Evolutionary conservation across 768 basidiomycete genomes (phyloP), one percentile per base, ranked within the genome.

Genomic region (Lactarius hatsudake): DNA sequence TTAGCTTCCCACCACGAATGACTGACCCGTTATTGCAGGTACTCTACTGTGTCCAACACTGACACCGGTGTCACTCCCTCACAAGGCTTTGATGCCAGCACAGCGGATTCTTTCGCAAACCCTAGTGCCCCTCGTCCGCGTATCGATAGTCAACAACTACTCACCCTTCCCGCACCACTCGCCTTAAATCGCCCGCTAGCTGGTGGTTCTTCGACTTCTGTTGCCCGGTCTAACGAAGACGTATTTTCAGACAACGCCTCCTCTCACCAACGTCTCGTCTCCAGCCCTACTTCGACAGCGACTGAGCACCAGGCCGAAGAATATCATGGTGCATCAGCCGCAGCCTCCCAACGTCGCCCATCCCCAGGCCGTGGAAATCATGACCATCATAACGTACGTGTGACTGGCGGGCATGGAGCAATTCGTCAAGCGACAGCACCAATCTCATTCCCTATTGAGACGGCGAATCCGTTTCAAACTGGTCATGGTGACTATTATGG

Each of bases 41-140:
- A 91, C 73, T 96, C 94, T 13, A 75, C 90, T 74, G 84, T 87
- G 20, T 96, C 93, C 2, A 88, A 87, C 54, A 86, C 87, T 61
- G 93, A 95, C 70, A 81, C 84, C n/a, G 86, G 86, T 66, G 83
- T 84, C 67, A 79, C 85, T 34, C 77, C 79, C 57, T 82, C 81
- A n/a, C 78, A 81, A 61, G 79, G 78, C 17, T 79, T 81, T 68
- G 87, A 91, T 70, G 76, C 81, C 13, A 88, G 84, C 70, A 90
- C 89, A 3, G 71, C 84, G 53, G 89, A 92, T 43, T 87, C 86
- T 17, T 78, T 81, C 5, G 80, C 75, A 42, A 80, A 79, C 67
- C 65, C 57, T 53, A 73, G 74, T 45, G 73, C 72, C n/a, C 79
- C 76, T 43, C 85, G 90, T 12, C 82, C 81, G 28, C 81, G 89